A percentile compares a stretch with the other conserved stretches of the same genome.
These are phyloP conservation scores for Dryadomyces sulphureus DNA, from an alignment of 2,329 filamentous ascomycete species.

Conservation along the genomic window DNA sequence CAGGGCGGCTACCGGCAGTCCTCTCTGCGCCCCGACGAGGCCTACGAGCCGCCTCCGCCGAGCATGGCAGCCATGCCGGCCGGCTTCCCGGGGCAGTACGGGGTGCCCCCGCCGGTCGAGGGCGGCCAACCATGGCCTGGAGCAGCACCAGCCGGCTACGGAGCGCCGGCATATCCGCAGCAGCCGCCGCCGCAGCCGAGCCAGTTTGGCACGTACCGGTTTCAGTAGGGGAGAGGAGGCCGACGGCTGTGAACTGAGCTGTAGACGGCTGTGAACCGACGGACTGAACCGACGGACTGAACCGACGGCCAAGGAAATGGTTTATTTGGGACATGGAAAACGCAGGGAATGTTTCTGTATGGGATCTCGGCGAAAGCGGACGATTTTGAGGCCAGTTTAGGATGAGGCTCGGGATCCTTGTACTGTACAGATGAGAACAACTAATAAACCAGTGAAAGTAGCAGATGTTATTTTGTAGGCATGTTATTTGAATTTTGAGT, in stretches of 20 bases:
- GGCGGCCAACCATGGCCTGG: not conserved
- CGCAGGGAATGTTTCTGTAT: not conserved
- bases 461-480: not conserved
- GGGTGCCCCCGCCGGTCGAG: slow-evolving; percentile 12
- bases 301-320: too few relatives aligned
- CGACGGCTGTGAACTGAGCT: too few relatives aligned
- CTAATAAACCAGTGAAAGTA: not conserved
- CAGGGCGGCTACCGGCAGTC: slow-evolving; percentile 34
- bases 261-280: too few relatives aligned
- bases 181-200: slow-evolving; percentile 3
- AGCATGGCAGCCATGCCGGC: not conserved
- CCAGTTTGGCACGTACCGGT: slow-evolving; percentile 9
- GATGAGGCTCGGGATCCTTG: not conserved
- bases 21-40: slow-evolving; percentile 32
- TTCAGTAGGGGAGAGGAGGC: slow-evolving; percentile 2
- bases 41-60: slow-evolving; percentile 25
- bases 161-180: not conserved
- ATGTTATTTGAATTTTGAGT: not conserved
- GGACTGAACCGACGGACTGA: too few relatives aligned
- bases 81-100: not conserved
- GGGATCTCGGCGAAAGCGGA: not conserved
- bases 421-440: not conserved
- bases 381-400: not conserved
- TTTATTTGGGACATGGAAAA: too few relatives aligned
- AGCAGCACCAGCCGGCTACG: slow-evolving; percentile 1